Percentiles rank a stretch among this genome's conserved stretches.
phyloP scores from a whole-genome alignment of 805 yeast species.

The Cephaloascus fragrans region DNA sequence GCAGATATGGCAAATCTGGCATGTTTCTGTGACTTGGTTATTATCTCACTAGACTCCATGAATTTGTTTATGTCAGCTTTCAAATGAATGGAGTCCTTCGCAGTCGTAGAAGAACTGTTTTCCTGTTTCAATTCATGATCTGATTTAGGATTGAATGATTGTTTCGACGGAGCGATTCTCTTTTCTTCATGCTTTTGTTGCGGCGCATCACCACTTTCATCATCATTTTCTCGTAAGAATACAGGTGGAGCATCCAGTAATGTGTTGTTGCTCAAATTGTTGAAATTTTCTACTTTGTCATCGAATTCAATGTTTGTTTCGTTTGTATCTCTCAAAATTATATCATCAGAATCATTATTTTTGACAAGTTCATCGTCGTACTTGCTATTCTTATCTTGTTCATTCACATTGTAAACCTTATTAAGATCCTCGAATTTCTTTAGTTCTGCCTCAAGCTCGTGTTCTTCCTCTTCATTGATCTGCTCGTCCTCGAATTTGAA shows the following conservation, averaged over 20 bases:
- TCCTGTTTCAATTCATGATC: not conserved
- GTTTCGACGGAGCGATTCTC: not conserved
- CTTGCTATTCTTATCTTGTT: too few species aligned
- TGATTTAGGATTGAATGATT: not conserved
- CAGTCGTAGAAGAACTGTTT: not conserved
- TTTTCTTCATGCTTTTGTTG: too few species aligned
- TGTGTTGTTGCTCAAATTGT: not conserved
- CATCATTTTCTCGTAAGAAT: too few species aligned
- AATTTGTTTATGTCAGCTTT: constrained; percentile 37
- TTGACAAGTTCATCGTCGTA: not conserved
- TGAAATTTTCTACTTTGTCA: not conserved
- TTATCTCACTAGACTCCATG: constrained; percentile 44
- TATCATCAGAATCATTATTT: not conserved
- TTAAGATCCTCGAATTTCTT: not conserved
- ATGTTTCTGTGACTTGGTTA: constrained; percentile 52
- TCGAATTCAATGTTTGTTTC: not conserved
- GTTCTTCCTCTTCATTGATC: constrained; percentile 10
- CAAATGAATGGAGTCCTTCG: constrained; percentile 7
- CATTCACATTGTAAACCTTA: not conserved
- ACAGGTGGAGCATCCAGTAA: not conserved
- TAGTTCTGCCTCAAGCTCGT: constrained; percentile 6
- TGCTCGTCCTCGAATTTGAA: constrained; percentile 17
- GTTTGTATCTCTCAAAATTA: too few species aligned
- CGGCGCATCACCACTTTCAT: too few species aligned
- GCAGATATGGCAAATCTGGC: constrained; percentile 77